Evolutionary conservation across 139 green algal species (phyloP), one percentile per base, ranked within the genome.

Genomic region (Coccomyxa sp.): DNA sequence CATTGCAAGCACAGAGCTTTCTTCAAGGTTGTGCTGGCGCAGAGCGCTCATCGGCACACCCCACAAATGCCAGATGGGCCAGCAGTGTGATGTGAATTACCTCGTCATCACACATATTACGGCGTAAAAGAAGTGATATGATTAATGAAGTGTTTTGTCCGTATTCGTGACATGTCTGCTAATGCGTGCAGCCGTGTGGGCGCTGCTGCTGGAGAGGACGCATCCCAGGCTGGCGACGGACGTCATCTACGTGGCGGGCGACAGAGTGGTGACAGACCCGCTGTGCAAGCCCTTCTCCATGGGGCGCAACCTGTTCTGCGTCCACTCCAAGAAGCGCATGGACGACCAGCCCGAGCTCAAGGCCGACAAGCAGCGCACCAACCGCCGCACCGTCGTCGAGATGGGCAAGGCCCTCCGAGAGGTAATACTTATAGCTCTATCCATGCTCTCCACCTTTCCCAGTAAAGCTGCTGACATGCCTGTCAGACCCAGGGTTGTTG

Each of bases 281-380:
- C 85, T 99, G 83, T 98, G 91, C 90, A 98, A 97, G 80, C 97
- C 97, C 44, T 99, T 99, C 93, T 96, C 88, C 82, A 99, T 99
- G 95, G 96, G 96, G 38, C 92, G 97, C 82, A 99, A 99, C 90
- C 90, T 99, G 27, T 98, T 99, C 77, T 99, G 97, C 84, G 95
- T 99, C 68, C 90, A 99, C 88, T 97, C 91, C 71, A 99, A 98
- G 89, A 98, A 98, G 86, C 95, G 97, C 87, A 90, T 99, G 78
- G 90, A 97, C 81, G 95, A 99, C 78, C 82, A 90, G 18, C 96
- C 96, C 3, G 92, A 94, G 82, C 85, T 94, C 10, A 95, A 94
- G 76, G 79, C 88, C 2, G 81, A 87, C 35, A 98, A 99, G 87
- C 89, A 89, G 71, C 37, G 39, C 37, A 95, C 88, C 75, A 99